Conservation (phyloP, 495 filamentous ascomycete species). For the Trichoderma parareesei region DNA sequence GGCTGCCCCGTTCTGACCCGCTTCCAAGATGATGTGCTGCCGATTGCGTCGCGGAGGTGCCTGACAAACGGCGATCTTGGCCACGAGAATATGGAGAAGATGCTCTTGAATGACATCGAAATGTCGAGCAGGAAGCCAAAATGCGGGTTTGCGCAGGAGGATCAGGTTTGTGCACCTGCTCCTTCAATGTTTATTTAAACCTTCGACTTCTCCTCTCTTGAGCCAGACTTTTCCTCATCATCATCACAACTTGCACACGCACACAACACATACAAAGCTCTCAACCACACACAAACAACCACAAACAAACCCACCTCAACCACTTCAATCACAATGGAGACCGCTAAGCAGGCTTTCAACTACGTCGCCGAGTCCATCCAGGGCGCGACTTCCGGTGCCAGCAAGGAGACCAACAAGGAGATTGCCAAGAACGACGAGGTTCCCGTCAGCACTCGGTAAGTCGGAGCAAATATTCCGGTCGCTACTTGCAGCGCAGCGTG, state of each 20-base stretch:
- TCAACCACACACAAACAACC: slow-evolving; percentile 13
- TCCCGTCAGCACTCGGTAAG: slow-evolving; percentile 43
- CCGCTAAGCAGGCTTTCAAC: slow-evolving; percentile 52
- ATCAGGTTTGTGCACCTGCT: background rate
- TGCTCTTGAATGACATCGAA: background rate
- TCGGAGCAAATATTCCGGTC: slow-evolving; percentile 4
- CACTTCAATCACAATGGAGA: slow-evolving; percentile 41
- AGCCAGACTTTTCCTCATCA: slow-evolving; percentile 13
- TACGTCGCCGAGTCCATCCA: slow-evolving; percentile 53
- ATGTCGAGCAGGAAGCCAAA: background rate
- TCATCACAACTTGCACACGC: slow-evolving; percentile 15
- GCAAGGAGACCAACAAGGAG: slow-evolving; percentile 61
- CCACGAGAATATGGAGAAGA: background rate
- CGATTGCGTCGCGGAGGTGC: background rate
- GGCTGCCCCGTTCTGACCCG: background rate
- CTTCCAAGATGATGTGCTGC: background rate
- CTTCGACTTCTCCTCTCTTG: background rate
- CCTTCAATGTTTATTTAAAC: background rate
- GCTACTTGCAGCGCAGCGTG: background rate
- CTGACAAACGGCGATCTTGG: background rate
- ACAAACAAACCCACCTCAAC: slow-evolving; percentile 19
- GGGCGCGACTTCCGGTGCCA: slow-evolving; percentile 35
- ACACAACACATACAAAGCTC: slow-evolving; percentile 19
- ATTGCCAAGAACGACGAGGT: slow-evolving; percentile 52
- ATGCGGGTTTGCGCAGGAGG: background rate